phyloP scores from a whole-genome alignment of 73 alveolate genomes.

The Blepharisma stoltei region DNA sequence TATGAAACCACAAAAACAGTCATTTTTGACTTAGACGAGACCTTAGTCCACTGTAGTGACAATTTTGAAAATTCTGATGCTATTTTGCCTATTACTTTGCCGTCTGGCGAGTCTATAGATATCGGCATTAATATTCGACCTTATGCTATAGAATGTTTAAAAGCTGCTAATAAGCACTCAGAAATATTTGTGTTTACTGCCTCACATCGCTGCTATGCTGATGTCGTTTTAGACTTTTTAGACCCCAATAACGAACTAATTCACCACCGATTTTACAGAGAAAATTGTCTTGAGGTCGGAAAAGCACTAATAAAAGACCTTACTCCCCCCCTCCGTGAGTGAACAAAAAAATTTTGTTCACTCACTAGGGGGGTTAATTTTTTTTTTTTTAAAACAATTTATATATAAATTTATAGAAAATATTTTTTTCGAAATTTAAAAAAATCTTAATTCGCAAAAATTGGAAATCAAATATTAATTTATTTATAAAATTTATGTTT shows the following conservation, averaged over 20 bases:
- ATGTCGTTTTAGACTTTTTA: slow-evolving; percentile 73
- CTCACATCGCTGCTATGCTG: slow-evolving; percentile 76
- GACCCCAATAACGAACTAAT: slow-evolving; percentile 72
- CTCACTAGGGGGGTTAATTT: too few relatives aligned
- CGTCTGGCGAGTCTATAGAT: slow-evolving; percentile 42
- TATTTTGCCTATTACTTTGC: slow-evolving; percentile 48
- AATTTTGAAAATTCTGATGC: slow-evolving; percentile 63
- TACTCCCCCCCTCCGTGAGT: too few relatives aligned
- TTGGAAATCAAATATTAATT: too few relatives aligned
- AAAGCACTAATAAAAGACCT: slow-evolving; percentile 32
- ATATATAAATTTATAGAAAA: too few relatives aligned
- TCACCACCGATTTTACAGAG: slow-evolving; percentile 69
- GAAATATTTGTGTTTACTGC: slow-evolving; percentile 71
- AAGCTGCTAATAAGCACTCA: slow-evolving; percentile 50
- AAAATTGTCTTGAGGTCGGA: slow-evolving; percentile 54
- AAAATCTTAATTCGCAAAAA: too few relatives aligned
- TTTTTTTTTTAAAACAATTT: too few relatives aligned
- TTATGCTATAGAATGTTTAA: slow-evolving; percentile 56
- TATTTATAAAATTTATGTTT: too few relatives aligned
- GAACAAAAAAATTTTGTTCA: too few relatives aligned
- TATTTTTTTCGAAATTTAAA: too few relatives aligned
- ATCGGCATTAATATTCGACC: slow-evolving; percentile 77
- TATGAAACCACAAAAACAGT: slow-evolving; percentile 52
- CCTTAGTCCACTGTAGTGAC: slow-evolving; percentile 76
- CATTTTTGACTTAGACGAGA: slow-evolving; percentile 79